A percentile compares a stretch with the other conserved stretches of the same genome.
Conservation (phyloP, 2,329 filamentous ascomycete species). For the Zymoseptoria tritici region DNA sequence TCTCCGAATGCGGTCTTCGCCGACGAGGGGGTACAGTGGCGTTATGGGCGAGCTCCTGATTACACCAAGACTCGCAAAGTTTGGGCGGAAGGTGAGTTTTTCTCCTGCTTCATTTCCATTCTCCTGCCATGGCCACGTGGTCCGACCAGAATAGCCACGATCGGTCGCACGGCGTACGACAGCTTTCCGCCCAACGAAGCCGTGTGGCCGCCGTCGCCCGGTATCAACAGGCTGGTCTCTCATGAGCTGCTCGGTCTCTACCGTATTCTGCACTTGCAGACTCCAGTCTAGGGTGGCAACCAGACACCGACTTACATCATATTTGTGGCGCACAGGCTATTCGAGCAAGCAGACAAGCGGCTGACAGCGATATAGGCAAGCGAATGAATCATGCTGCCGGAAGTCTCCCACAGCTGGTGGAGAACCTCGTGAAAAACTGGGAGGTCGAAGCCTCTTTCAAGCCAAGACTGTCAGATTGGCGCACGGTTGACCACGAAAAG, state of each 20-base stretch:
- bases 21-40: constrained; percentile 49
- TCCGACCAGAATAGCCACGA: not conserved
- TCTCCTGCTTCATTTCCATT: not conserved
- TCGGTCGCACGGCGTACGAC: not conserved
- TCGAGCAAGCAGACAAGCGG: not conserved
- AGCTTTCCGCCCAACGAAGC: not conserved
- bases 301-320: no score
- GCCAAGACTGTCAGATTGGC: constrained; percentile 53
- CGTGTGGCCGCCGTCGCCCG: not conserved
- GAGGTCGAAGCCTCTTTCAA: constrained; percentile 66
- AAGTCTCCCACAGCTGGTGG: constrained; percentile 54
- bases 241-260: not conserved
- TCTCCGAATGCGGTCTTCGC: constrained; percentile 52
- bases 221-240: not conserved
- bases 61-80: constrained; percentile 57
- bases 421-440: constrained; percentile 68
- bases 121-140: not conserved
- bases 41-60: constrained; percentile 54
- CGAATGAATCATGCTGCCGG: constrained; percentile 47
- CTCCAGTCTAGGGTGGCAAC: not conserved
- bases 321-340: not conserved
- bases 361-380: constrained; percentile 43
- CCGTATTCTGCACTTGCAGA: not conserved
- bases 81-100: constrained; percentile 49
- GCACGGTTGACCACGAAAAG: constrained; percentile 52